Evolutionary conservation across 176 grass and related monocot genomes (phyloP), one percentile per base, ranked within the genome.

Genomic region (Avena eriantha): DNA sequence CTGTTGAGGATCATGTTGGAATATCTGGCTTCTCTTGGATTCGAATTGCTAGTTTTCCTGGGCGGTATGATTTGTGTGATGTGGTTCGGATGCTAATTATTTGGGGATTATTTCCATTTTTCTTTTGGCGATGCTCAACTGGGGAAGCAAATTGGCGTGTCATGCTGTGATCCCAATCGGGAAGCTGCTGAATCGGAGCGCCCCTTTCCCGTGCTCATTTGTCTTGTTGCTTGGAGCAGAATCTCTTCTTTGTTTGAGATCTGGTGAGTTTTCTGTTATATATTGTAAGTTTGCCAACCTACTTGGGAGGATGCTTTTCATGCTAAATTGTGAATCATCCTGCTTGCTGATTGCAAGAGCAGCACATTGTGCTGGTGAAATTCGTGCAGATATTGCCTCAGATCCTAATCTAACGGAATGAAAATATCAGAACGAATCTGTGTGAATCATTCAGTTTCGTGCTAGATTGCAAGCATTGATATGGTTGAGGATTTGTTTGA

Each of bases 121-220:
- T 41, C 39, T 7, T 41, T 41, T 7, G 39, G 39, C 39, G 39
- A 1, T 41, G 39, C 39, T 41, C 7, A 41, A 41, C 39, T 41
- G 39, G 39, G 39, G 6, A 41, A 41, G 39, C 39, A 41, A 6
- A 41, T 41, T 41, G 5, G 39, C 7, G 39, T 7, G 5, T 41
- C 39, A 41, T 41, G 39, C 39, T 41, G 6, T 41, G 39, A 41
- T 41, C 39, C 84, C 34, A 4, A 10, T 67, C 0, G 35, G n/a
- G n/a, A 85, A 17, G 34, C 8, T 94, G 15, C 31, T 87, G 21
- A 29, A 59, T 76, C 75, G 57, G 4, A 78, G 17, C 1, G 65
- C 84, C 1, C 39, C 22, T 14, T 71, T 46, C 17, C 83, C 51
- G 0, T 55, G 49, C 22, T 83, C 73, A 47, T 74, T 74, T 14